Percentiles rank a stretch among this genome's conserved stretches.
Conservation (phyloP, 257 asterid species). For the Jasminum sambac region DNA sequence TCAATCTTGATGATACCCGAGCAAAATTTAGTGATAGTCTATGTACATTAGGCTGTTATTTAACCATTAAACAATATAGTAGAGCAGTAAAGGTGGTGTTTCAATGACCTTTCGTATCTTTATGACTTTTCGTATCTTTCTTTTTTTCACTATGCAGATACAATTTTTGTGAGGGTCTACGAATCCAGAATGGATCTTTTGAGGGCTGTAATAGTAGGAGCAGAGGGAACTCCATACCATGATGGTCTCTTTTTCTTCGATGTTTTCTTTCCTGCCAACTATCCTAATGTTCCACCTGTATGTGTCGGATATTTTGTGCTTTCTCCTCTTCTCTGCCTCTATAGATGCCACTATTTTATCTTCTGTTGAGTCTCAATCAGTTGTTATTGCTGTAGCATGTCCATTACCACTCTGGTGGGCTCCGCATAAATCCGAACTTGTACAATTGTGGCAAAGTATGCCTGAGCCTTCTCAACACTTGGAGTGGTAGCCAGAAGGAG, state of each 20-base stretch:
- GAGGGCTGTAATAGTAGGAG: constrained; percentile 91
- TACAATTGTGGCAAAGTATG: constrained; percentile 88
- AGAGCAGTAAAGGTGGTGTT: too few species aligned
- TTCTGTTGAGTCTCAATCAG: constrained; percentile 11
- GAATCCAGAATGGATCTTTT: constrained; percentile 92
- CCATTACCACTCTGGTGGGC: constrained; percentile 86
- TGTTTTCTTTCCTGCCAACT: constrained; percentile 66
- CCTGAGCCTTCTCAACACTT: constrained; percentile 90
- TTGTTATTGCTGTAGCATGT: constrained; percentile 56
- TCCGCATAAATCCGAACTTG: constrained; percentile 86
- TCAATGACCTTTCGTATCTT: too few species aligned
- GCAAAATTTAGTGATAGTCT: not conserved
- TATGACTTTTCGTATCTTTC: too few species aligned
- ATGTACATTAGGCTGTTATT: constrained; percentile 1
- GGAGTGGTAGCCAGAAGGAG: constrained; percentile 75
- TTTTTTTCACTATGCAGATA: constrained; percentile 40
- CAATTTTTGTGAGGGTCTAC: constrained; percentile 77
- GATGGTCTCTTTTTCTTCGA: constrained; percentile 98
- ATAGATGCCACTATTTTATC: constrained; percentile 2
- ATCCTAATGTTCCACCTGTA: constrained; percentile 93
- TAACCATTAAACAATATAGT: too few species aligned
- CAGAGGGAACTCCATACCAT: constrained; percentile 97
- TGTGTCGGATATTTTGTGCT: constrained; percentile 24
- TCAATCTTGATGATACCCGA: constrained; percentile 1
- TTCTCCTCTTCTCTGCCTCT: not conserved